Conservation (phyloP, 208 protist genomes). For the Trypanosomatidae sp. region DNA sequence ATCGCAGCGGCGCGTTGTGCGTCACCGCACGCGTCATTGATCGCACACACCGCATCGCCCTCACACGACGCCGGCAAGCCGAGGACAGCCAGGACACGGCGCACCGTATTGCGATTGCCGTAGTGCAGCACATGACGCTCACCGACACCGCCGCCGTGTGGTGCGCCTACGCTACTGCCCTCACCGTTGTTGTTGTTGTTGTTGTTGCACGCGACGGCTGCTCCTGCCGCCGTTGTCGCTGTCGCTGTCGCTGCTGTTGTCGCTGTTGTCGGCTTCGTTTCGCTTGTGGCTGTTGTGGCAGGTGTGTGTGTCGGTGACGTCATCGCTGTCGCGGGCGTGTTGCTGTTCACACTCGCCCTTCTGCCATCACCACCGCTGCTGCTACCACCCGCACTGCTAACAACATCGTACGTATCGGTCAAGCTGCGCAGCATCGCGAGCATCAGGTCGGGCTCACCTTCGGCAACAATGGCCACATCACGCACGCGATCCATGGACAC, state of each 20-base stretch:
- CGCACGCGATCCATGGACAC: constrained; percentile 24
- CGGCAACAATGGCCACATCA: constrained; percentile 39
- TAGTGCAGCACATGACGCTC: too few species aligned
- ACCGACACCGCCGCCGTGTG: too few species aligned
- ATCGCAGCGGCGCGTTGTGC: constrained; percentile 21
- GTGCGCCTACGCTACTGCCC: background rate
- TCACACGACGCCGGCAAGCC: constrained; percentile 26
- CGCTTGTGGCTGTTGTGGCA: background rate
- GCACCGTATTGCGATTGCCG: constrained; percentile 37
- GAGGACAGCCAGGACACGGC: constrained; percentile 35
- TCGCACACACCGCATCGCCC: constrained; percentile 28
- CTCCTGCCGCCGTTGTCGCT: too few species aligned
- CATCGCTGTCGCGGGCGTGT: too few species aligned
- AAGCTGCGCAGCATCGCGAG: constrained; percentile 35
- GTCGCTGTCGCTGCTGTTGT: too few species aligned
- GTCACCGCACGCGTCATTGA: constrained; percentile 56
- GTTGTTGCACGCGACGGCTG: too few species aligned
- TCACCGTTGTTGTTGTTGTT: background rate
- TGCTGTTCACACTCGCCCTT: too few species aligned
- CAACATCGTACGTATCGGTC: constrained; percentile 4
- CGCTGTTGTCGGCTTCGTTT: constrained; percentile 1
- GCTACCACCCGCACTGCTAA: background rate
- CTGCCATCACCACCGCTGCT: background rate
- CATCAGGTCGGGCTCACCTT: constrained; percentile 49
- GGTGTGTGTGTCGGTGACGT: background rate